Evolutionary conservation across 2,329 filamentous ascomycete genomes (phyloP), one percentile per base, ranked within the genome.

Genomic region (Colletotrichum sublineola): DNA sequence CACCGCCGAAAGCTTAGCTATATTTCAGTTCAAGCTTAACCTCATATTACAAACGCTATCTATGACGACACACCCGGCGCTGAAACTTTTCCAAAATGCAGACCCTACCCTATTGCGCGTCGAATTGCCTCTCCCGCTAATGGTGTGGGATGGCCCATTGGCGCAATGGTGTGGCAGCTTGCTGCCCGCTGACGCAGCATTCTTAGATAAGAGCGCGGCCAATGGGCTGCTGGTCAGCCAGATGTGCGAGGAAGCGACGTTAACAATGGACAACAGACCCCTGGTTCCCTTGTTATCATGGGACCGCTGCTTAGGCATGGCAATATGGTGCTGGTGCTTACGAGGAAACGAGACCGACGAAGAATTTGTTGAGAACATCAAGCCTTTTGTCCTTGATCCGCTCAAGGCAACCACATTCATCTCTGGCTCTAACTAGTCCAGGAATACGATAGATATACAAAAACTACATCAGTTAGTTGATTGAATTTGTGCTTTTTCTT

Each of bases 11-110:
- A 71, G 68, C 31, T 65, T 72, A 50, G 66, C 69, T 18, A 46
- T 72, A 42, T 72, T 60, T 61, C 69, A 72, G 14, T 72, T 69
- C 60, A 68, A 69, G 18, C 53, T 72, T 8, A 65, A 72, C 24
- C 61, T 72, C 6, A 69, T 72, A 4, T 60, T 72, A 33, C 66
- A 72, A 68, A 67, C 69, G 15, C n/a, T 72, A 12, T 72, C 61
- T 7, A 64, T 72, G 9, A 69, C 66, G 14, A 68, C 63, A 69
- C 53, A 69, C 18, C 69, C 69, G 1, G 46, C 53, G 8, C 53
- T 72, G 15, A 53, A 52, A 46, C 50, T 72, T 33, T 64, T 66
- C 33, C 53, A 46, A 24, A 72, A 63, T 46, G 66, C 66, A 33
- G 65, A 72, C 33, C 69, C 69, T 12, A 38, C 46, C 4, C 63